Percentiles rank a stretch among this genome's conserved stretches.
These are phyloP conservation scores for Fistulifera pelliculosa DNA, from an alignment of 108 stramenopile species.

Conservation along the genomic window DNA sequence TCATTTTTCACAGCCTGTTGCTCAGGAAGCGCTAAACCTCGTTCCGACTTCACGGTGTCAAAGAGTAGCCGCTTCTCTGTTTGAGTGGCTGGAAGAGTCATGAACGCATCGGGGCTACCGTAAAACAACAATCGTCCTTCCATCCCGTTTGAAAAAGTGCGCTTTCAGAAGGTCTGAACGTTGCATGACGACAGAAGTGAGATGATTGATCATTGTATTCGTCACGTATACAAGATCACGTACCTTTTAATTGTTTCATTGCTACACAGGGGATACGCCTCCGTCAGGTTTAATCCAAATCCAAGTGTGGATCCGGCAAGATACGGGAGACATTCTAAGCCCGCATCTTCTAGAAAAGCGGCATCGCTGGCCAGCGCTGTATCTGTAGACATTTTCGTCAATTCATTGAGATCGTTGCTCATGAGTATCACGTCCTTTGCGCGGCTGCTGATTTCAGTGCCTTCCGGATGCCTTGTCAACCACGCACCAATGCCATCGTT, in stretches of 20 bases:
- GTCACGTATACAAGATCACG: constrained; percentile 19
- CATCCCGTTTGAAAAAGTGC: constrained; percentile 25
- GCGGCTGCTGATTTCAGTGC: neutral
- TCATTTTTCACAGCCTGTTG: too few species aligned
- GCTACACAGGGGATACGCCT: constrained; percentile 13
- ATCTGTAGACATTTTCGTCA: too few species aligned
- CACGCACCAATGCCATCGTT: constrained; percentile 6
- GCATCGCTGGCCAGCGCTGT: constrained; percentile 46
- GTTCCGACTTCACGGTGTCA: too few species aligned
- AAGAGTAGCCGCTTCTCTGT: neutral
- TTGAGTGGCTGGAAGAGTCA: constrained; percentile 22
- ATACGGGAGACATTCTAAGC: constrained; percentile 23
- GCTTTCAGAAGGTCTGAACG: constrained; percentile 21
- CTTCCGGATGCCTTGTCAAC: neutral
- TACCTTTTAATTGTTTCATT: constrained; percentile 27
- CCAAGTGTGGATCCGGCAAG: constrained; percentile 57
- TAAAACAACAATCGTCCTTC: constrained; percentile 59
- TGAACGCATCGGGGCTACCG: constrained; percentile 42
- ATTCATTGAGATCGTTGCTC: constrained; percentile 7
- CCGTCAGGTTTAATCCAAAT: constrained; percentile 41
- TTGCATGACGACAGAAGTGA: neutral
- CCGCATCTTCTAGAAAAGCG: constrained; percentile 44
- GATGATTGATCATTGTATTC: neutral
- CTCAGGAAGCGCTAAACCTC: too few species aligned
- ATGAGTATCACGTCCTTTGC: neutral